Evolutionary conservation across 441 rosid species (phyloP), one percentile per base, ranked within the genome.

Genomic region (Adansonia grandidieri): DNA sequence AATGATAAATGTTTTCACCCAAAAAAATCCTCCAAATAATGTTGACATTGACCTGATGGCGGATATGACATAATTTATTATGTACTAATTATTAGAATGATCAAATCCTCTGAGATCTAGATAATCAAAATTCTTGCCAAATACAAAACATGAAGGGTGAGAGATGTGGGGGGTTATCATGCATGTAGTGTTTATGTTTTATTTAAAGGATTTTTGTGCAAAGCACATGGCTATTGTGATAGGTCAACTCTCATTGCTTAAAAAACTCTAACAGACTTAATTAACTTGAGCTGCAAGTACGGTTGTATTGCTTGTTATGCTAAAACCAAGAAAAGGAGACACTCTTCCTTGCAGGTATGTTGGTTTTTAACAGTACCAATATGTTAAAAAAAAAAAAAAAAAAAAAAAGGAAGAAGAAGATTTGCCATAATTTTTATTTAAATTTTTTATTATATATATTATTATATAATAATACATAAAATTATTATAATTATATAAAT

Each of bases 201-300:
- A 70, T 83, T 79, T 76, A 77, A 62, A 75, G 79, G 71, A 68
- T 75, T 68, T 65, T 77, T 51, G 76, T 64, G 78, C 60, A 76
- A 67, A 61, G 79, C 89, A 86, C 87, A 84, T 84, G 89, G 42
- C 82, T 78, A 62, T 58, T 75, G 80, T 71, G 73, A 74, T 78
- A 60, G 79, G 89, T 83, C 82, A 83, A 83, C 81, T 58, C 74
- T 58, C 19, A 66, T 22, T 69, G 61, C 58, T 24, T 77, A 15
- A 24, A 64, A 57, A 68, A 71, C n/a, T 9, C 2, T 6, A 6
- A 45, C 37, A 60, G 3, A 57, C 40, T 6, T 24, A 13, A 68
- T 14, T 24, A 73, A 50, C 75, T 53, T 19, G 54, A 28, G 75
- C 61, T 28, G 42, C 9, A 37, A 72, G 28, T 73, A 73, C 76